Evolutionary conservation across 1,284 basidiomycete genomes (phyloP).

Genomic region (Ganoderma boninense): DNA sequence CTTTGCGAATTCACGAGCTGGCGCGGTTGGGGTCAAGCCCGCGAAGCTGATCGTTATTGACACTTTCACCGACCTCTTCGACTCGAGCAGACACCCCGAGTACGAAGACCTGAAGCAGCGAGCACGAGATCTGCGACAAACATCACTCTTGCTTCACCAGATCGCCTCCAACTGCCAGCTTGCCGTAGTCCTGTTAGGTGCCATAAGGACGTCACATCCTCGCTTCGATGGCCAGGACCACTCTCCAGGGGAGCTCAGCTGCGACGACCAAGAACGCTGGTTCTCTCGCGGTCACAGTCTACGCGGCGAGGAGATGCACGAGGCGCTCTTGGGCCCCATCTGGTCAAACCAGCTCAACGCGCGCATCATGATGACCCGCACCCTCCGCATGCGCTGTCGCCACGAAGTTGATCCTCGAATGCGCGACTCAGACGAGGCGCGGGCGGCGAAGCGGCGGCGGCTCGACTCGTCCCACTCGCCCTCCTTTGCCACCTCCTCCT

Average conservation of each 20-base stretch:
- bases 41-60: conserved; percentile 80
- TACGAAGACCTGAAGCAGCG: conserved; percentile 72
- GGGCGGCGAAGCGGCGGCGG: conserved; percentile 4
- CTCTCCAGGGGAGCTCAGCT: conserved; percentile 55
- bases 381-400: conserved; percentile 58
- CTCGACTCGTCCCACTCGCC: conserved; percentile 2
- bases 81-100: conserved; percentile 62
- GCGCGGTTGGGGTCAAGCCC: conserved; percentile 50
- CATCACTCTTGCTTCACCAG: conserved; percentile 72
- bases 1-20: conserved; percentile 54
- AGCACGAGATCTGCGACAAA: conserved; percentile 70
- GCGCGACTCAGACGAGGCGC: not conserved
- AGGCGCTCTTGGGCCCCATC: conserved; percentile 85
- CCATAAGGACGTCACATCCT: conserved; percentile 82
- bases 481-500: not conserved
- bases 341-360: conserved; percentile 93
- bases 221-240: conserved; percentile 37
- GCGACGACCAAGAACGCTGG: conserved; percentile 79
- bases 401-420: conserved; percentile 6
- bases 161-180: conserved; percentile 71
- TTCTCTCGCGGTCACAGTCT: conserved; percentile 73
- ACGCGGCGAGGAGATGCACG: conserved; percentile 68
- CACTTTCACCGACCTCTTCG: conserved; percentile 83
- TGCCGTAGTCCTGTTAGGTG: conserved; percentile 86
- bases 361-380: conserved; percentile 84